phyloP scores from a whole-genome alignment of 1,139 yeast species.

The Taphrina sp. region DNA sequence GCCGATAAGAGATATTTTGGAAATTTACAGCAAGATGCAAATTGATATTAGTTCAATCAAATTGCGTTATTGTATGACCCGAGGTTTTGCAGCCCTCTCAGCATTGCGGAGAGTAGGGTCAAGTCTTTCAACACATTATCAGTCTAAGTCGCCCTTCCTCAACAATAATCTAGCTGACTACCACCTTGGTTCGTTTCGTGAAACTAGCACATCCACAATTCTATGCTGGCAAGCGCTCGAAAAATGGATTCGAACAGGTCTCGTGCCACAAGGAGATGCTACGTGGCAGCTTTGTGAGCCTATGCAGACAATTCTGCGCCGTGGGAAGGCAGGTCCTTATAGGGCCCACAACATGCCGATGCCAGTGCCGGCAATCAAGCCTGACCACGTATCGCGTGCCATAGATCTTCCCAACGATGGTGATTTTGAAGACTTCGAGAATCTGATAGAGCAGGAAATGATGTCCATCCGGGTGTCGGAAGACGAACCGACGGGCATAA shows the following conservation, averaged over 20 bases:
- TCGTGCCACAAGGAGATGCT: slow-evolving; percentile 2
- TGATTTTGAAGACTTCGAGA: slow-evolving; percentile 1
- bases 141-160: slow-evolving; percentile 49
- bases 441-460: slow-evolving; percentile 2
- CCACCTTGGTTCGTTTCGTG: slow-evolving; percentile 54
- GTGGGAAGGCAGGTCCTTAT: slow-evolving; percentile 21
- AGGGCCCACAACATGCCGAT: not conserved
- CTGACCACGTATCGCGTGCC: not conserved
- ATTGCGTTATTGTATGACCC: slow-evolving; percentile 50
- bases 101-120: slow-evolving; percentile 48
- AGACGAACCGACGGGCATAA: not conserved
- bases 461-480: not conserved
- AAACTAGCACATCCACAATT: slow-evolving; percentile 47
- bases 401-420: not conserved
- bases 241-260: slow-evolving; percentile 48
- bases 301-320: slow-evolving; percentile 11
- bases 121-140: slow-evolving; percentile 43
- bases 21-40: slow-evolving; percentile 45
- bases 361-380: not conserved
- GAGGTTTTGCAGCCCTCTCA: slow-evolving; percentile 53
- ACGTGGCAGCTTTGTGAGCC: slow-evolving; percentile 23
- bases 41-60: slow-evolving; percentile 41
- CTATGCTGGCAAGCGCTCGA: slow-evolving; percentile 47
- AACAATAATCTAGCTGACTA: slow-evolving; percentile 50
- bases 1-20: slow-evolving; percentile 48